Evolutionary conservation across 306 rosid species (phyloP), one percentile per base, ranked within the genome.

Genomic region (Castanea sativa): DNA sequence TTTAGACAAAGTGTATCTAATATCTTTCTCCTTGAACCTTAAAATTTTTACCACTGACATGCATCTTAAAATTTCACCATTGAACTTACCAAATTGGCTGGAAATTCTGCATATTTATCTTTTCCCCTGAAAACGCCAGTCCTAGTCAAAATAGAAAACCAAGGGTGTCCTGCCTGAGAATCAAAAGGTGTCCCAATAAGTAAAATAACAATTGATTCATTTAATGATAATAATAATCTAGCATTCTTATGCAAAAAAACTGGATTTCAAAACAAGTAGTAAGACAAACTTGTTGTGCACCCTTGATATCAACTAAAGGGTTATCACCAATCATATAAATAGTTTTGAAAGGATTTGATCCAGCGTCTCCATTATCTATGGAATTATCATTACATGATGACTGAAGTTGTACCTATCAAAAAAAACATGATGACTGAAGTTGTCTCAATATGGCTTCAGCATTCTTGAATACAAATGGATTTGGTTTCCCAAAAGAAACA

Each of bases 71-170:
- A 56, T 32, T 14, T 64, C 70, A 64, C 14, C 21, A 49, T 14
- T 30, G 79, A 63, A 83, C 74, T 81, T 81, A 88, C 91, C 91
- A 83, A 76, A 79, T 88, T 86, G n/a, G 91, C 91, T 30, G 83
- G 82, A 74, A 72, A 79, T 74, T 84, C 64, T 67, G 75, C 81
- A 80, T 92, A 94, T 85, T 94, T 94, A 74, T 78, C 93, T 80
- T 84, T 86, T 74, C 92, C 98, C 89, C 88, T 94, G 82, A 91
- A 94, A 84, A 92, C 97, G 16, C 98, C 98, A 0, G 94, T 92
- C 85, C 97, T 90, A 25, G 97, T 94, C 82, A 94, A 86, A 84
- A 94, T 94, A 53, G 97, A 92, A 90, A 94, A 94, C 98, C 98
- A 94, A 76, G 97, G 98, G 77, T 85, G 88, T 64, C 97, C 98